These are phyloP conservation scores for Lodderomyces parapsilosis DNA, from an alignment of 1,139 yeast genomes.

Conservation along the genomic window DNA sequence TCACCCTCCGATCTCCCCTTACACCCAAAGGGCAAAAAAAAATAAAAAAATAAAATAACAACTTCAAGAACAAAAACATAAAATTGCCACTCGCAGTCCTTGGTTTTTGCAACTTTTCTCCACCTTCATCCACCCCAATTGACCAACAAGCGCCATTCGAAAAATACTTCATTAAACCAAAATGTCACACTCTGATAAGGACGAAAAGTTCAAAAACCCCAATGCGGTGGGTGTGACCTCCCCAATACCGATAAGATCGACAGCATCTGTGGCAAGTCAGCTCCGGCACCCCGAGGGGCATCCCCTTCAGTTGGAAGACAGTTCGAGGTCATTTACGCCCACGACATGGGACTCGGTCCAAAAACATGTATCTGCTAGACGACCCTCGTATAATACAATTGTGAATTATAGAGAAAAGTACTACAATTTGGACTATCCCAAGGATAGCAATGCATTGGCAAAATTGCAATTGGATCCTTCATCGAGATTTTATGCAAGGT, in stretches of 20 bases:
- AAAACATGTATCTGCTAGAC: slow-evolving; percentile 18
- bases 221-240: slow-evolving; percentile 15
- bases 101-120: slow-evolving; percentile 1
- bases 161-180: neutral
- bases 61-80: neutral
- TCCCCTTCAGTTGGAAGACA: slow-evolving; percentile 2
- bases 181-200: slow-evolving; percentile 10
- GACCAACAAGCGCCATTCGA: neutral
- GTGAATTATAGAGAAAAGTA: slow-evolving; percentile 39
- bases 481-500: slow-evolving; percentile 59
- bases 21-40: neutral
- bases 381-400: slow-evolving; percentile 38
- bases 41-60: neutral
- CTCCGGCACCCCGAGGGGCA: slow-evolving; percentile 6
- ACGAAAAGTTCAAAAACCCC: slow-evolving; percentile 3
- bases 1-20: neutral
- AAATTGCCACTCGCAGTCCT: neutral
- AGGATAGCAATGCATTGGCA: slow-evolving; percentile 40
- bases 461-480: slow-evolving; percentile 44
- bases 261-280: slow-evolving; percentile 16
- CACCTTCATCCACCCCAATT: neutral
- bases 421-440: slow-evolving; percentile 62
- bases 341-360: slow-evolving; percentile 20
- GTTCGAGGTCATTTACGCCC: slow-evolving; percentile 28
- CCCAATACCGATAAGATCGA: slow-evolving; percentile 21